Evolutionary conservation across 148 eudicot genomes (phyloP), one percentile per base, ranked within the genome.

Genomic region (Diospyros lotus): DNA sequence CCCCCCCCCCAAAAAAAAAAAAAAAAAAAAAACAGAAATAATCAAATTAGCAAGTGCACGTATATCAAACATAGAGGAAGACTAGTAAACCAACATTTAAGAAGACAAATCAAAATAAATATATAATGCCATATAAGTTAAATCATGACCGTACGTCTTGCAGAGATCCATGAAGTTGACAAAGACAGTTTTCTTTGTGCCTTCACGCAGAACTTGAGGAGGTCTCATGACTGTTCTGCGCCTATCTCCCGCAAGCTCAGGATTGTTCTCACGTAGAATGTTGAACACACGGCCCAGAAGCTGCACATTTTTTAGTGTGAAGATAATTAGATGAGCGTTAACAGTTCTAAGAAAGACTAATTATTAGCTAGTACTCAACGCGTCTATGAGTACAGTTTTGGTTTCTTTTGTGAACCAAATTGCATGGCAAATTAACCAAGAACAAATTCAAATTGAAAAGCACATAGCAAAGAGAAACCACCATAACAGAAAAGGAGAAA

Each of bases 191-290:
- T 95, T 92, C 84, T 95, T 94, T 41, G 98, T 95, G 77, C 98
- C 98, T 86, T 95, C 97, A 80, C 97, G 96, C 76, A 92, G 89
- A 78, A 95, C 98, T 86, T 92, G 97, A 44, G 98, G 97, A 55
- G 98, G 98, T 81, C 98, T 90, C 98, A 95, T 92, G 69, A 95
- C 97, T 51, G 98, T 95, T 68, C 97, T 85, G 4, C 96, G 86
- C 76, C 98, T 84, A 78, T 92, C 97, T 75, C 98, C 97, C 44
- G 98, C 93, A 83, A 94, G 98, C 84, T 89, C 98, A 43, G 95
- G 98, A 81, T 94, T 94, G 80, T 91, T 88, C 88, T 94, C 97
- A 73, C 95, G 97, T 66, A 94, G 93, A 71, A 91, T 90, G 78
- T 85, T 85, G 81, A 94, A 91, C 28, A 94, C 98, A 60, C 96